Conservation (phyloP, 208 protist species). For the Trypanosomatidae sp. region DNA sequence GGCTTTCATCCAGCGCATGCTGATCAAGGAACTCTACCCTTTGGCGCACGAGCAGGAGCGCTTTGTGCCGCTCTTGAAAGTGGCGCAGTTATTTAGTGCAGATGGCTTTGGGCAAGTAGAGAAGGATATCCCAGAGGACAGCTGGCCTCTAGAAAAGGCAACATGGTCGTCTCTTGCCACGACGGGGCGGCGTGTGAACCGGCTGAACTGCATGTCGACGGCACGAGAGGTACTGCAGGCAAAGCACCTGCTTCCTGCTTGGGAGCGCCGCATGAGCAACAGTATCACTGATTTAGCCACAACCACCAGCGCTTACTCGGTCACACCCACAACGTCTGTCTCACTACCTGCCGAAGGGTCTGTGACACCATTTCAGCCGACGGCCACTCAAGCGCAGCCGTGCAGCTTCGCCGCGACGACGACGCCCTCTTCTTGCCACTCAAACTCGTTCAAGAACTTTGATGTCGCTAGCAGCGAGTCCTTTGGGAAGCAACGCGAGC, state of each 20-base stretch:
- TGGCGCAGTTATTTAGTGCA: slow-evolving; percentile 33
- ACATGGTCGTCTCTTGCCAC: slow-evolving; percentile 12
- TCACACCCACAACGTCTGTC: neutral
- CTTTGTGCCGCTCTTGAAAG: slow-evolving; percentile 54
- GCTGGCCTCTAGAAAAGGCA: slow-evolving; percentile 26
- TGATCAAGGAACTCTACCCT: slow-evolving; percentile 37
- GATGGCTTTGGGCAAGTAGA: neutral
- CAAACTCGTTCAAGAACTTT: slow-evolving; percentile 9
- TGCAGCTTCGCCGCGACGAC: neutral
- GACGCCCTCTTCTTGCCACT: slow-evolving; percentile 1
- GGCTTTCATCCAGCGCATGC: slow-evolving; percentile 26
- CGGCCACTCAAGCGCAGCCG: neutral
- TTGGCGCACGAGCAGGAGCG: slow-evolving; percentile 33
- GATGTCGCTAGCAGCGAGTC: slow-evolving; percentile 2
- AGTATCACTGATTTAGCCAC: slow-evolving; percentile 1
- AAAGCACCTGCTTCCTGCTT: slow-evolving; percentile 14
- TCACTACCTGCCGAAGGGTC: neutral
- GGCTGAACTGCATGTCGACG: slow-evolving; percentile 24
- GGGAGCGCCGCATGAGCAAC: slow-evolving; percentile 25
- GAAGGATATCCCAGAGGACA: slow-evolving; percentile 11
- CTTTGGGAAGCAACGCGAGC: neutral
- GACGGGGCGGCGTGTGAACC: slow-evolving; percentile 14
- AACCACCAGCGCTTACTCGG: neutral
- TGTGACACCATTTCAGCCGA: neutral
- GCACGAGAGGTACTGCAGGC: slow-evolving; percentile 23